Evolutionary conservation across 805 yeast species (phyloP).

Genomic region (Scheffersomyces ergatensis): DNA sequence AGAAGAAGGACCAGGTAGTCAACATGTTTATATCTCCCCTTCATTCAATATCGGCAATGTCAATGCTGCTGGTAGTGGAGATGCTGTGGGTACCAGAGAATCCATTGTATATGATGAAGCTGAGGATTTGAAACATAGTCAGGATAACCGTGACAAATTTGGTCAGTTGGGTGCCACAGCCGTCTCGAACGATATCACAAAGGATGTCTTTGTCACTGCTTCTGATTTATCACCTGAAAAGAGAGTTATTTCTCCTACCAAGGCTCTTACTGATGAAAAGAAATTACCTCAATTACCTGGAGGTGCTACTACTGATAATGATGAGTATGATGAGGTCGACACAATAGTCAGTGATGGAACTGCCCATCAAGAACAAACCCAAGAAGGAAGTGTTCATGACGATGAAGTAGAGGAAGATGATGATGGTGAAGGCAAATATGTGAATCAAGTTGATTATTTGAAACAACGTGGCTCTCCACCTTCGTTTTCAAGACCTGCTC

Average conservation of each 20-base stretch:
- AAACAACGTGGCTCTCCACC: neutral
- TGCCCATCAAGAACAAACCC: neutral
- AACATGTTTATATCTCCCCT: constrained; percentile 9
- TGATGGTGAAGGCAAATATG: neutral
- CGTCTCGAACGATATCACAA: constrained; percentile 5
- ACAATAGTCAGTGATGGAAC: neutral
- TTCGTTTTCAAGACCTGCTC: neutral
- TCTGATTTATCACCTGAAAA: constrained; percentile 13
- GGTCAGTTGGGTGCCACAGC: constrained; percentile 15
- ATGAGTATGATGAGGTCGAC: neutral
- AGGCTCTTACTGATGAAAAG: neutral
- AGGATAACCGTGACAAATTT: constrained; percentile 13
- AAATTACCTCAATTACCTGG: neutral
- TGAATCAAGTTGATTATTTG: neutral
- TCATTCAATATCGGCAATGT: constrained; percentile 16
- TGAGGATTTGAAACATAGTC: constrained; percentile 7
- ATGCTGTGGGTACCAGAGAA: constrained; percentile 7
- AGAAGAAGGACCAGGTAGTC: neutral
- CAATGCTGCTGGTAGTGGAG: neutral
- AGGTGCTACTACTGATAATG: neutral
- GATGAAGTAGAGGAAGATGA: constrained; percentile 1
- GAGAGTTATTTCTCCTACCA: neutral
- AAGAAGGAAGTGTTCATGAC: neutral
- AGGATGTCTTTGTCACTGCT: constrained; percentile 24
- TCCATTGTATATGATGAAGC: constrained; percentile 11